Percentiles rank a stretch among this genome's conserved stretches.
Evolutionary conservation across 495 filamentous ascomycete genomes (phyloP).

Genomic region (Annulohypoxylon moriforme): DNA sequence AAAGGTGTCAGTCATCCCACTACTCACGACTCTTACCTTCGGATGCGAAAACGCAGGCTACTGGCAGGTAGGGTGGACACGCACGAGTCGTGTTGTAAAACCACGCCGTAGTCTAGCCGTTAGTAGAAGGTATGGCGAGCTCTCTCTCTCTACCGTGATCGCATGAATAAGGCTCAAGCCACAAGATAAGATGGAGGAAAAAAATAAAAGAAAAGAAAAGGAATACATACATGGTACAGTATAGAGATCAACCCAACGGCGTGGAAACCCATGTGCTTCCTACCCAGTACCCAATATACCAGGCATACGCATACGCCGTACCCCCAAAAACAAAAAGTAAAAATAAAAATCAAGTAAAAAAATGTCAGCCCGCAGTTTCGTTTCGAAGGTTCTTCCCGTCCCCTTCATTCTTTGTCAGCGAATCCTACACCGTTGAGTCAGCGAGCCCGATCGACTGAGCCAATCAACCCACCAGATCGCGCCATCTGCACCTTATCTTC

Average conservation of each 20-base stretch:
- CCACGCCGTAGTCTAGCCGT: conserved; percentile 1
- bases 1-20: too few species aligned
- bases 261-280: conserved; percentile 1
- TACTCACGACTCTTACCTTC: background rate
- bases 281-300: background rate
- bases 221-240: background rate
- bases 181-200: background rate
- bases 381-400: background rate
- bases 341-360: background rate
- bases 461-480: background rate
- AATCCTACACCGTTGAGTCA: conserved; percentile 13
- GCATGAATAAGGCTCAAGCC: background rate
- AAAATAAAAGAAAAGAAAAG: background rate
- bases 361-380: background rate
- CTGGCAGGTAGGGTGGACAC: background rate
- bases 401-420: conserved; percentile 37
- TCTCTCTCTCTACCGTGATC: background rate
- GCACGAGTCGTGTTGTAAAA: conserved; percentile 9
- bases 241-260: background rate
- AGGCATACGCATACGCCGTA: background rate
- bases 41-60: background rate
- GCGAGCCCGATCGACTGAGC: conserved; percentile 1
- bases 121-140: background rate
- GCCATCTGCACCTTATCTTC: background rate
- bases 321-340: background rate